phyloP scores from a whole-genome alignment of 768 basidiomycete genomes.

The Rossbeevera mucosa region DNA sequence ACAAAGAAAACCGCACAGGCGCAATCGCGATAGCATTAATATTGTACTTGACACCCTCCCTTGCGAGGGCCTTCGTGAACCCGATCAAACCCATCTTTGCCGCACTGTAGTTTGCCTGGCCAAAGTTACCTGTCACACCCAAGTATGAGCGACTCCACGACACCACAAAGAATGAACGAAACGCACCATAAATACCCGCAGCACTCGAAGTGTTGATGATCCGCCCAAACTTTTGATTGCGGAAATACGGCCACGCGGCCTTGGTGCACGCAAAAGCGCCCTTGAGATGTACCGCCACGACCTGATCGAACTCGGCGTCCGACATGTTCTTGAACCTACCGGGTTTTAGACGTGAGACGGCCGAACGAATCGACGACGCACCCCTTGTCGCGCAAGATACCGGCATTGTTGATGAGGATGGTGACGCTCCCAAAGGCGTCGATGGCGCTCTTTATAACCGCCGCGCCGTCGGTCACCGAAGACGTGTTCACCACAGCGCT shows the following conservation, averaged over 20 bases:
- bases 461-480: conserved; percentile 79
- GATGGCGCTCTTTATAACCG: conserved; percentile 82
- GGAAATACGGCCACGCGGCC: conserved; percentile 94
- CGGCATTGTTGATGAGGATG: conserved; percentile 96
- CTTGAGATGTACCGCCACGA: conserved; percentile 88
- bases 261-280: conserved; percentile 91
- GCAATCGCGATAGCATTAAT: conserved; percentile 87
- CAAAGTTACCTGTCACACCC: conserved; percentile 70
- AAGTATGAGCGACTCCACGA: background rate
- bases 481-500: conserved; percentile 85
- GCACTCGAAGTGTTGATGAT: conserved; percentile 94
- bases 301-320: conserved; percentile 89
- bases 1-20: conserved; percentile 52
- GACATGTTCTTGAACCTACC: conserved; percentile 96
- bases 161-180: background rate
- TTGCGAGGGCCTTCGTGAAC: conserved; percentile 89
- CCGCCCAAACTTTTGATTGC: conserved; percentile 92
- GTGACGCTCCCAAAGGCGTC: conserved; percentile 79
- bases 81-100: conserved; percentile 95
- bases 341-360: background rate
- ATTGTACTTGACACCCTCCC: conserved; percentile 88
- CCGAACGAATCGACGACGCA: conserved; percentile 27
- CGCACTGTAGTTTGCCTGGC: conserved; percentile 96
- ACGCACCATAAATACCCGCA: conserved; percentile 84
- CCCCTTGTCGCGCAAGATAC: conserved; percentile 81